Evolutionary conservation across 257 asterid genomes (phyloP).

Genomic region (Eustoma russellianum): DNA sequence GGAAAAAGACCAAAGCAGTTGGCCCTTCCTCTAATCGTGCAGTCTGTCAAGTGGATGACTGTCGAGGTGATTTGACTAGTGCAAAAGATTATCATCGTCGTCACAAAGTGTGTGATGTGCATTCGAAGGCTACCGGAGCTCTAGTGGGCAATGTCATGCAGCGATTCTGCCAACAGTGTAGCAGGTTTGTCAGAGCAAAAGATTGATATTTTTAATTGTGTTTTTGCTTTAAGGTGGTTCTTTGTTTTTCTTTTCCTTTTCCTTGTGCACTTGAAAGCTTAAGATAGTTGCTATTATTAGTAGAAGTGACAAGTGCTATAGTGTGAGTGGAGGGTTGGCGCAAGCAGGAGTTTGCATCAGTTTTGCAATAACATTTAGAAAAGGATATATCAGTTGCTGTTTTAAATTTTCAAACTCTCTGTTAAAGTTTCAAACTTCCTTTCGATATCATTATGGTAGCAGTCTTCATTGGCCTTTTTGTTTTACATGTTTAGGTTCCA

Average conservation of each 20-base stretch:
- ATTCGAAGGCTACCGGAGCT: constrained; percentile 71
- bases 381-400: too few relatives aligned
- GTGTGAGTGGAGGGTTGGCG: background rate
- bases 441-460: constrained; percentile 1
- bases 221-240: background rate
- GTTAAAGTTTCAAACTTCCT: background rate
- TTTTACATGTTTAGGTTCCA: constrained; percentile 52
- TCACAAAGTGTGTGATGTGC: constrained; percentile 84
- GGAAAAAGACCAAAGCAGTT: constrained; percentile 55
- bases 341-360: background rate
- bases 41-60: constrained; percentile 79
- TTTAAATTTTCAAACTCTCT: background rate
- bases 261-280: background rate
- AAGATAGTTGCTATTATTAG: background rate
- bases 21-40: constrained; percentile 37
- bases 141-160: constrained; percentile 73
- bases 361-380: too few relatives aligned
- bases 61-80: constrained; percentile 66
- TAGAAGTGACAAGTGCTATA: background rate
- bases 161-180: constrained; percentile 94
- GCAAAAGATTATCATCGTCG: constrained; percentile 87
- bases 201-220: background rate
- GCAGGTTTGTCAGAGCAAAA: constrained; percentile 46
- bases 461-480: too few relatives aligned
- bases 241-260: background rate